Percentiles rank a stretch among this genome's conserved stretches.
These are phyloP conservation scores for Camellia sinensis DNA, from an alignment of 148 eudicot species.

Conservation along the genomic window DNA sequence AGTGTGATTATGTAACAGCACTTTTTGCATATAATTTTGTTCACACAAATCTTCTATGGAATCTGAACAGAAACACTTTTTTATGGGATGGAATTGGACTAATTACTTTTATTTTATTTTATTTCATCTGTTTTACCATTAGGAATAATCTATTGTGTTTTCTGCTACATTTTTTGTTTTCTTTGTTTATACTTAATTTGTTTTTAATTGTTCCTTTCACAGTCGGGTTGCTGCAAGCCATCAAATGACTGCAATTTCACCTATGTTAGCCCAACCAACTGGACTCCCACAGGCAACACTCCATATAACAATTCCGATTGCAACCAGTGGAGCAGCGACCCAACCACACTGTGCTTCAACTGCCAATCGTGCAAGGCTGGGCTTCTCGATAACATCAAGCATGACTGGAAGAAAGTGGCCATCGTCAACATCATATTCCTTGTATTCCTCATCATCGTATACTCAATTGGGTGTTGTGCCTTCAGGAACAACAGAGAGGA, in stretches of 20 bases:
- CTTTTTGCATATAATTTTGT: not conserved
- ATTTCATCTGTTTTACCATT: not conserved
- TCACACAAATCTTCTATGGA: not conserved
- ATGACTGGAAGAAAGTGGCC: constrained; percentile 85
- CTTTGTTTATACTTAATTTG: not conserved
- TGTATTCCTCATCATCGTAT: constrained; percentile 73
- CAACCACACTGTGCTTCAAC: constrained; percentile 51
- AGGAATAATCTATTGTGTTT: not conserved
- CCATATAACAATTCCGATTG: constrained; percentile 51
- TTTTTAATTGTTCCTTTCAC: constrained; percentile 1
- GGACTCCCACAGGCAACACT: constrained; percentile 34
- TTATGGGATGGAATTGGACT: no score
- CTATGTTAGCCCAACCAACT: constrained; percentile 60
- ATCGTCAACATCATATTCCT: constrained; percentile 65
- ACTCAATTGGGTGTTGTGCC: constrained; percentile 88
- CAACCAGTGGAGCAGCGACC: constrained; percentile 51
- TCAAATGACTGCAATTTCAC: constrained; percentile 51
- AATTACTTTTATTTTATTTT: no score
- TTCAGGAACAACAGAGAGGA: constrained; percentile 88
- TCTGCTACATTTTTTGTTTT: not conserved
- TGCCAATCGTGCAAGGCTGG: constrained; percentile 94
- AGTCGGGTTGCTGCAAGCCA: constrained; percentile 99
- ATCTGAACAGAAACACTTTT: not conserved
- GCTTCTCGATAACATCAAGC: constrained; percentile 74
- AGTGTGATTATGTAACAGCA: not conserved